Evolutionary conservation across 495 filamentous ascomycete genomes (phyloP).

Genomic region (Trichocladium antarcticum): DNA sequence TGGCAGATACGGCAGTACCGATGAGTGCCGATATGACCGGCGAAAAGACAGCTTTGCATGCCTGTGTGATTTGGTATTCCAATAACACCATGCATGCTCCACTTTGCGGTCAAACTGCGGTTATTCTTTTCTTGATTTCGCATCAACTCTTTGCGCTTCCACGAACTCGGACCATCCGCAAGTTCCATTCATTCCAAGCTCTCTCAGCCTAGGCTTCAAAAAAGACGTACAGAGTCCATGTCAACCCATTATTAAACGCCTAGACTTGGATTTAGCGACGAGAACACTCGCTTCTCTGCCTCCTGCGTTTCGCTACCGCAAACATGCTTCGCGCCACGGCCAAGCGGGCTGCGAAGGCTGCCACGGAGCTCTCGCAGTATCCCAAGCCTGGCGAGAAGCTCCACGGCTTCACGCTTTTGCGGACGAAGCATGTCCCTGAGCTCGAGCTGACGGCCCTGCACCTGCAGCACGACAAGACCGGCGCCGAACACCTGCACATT

Average conservation of each 20-base stretch:
- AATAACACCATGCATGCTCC: not conserved
- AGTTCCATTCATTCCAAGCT: too few relatives aligned
- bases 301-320: not conserved
- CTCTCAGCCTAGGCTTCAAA: not conserved
- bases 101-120: not conserved
- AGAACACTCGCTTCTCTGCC: not conserved
- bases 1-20: not conserved
- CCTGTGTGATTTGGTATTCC: not conserved
- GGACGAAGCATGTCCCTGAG: constrained; percentile 85
- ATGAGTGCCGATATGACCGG: too few relatives aligned
- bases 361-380: constrained; percentile 59
- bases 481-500: constrained; percentile 90
- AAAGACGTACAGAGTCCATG: constrained; percentile 5
- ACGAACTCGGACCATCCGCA: not conserved
- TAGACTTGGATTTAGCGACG: not conserved
- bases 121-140: not conserved
- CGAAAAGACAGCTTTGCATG: not conserved
- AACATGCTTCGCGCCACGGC: constrained; percentile 42
- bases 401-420: constrained; percentile 82
- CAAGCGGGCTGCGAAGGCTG: constrained; percentile 46
- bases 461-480: constrained; percentile 82
- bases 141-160: not conserved
- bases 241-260: not conserved
- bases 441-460: constrained; percentile 84
- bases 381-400: constrained; percentile 72